Evolutionary conservation across 148 eudicot species (phyloP).

Genomic region (Linanthus parryae): DNA sequence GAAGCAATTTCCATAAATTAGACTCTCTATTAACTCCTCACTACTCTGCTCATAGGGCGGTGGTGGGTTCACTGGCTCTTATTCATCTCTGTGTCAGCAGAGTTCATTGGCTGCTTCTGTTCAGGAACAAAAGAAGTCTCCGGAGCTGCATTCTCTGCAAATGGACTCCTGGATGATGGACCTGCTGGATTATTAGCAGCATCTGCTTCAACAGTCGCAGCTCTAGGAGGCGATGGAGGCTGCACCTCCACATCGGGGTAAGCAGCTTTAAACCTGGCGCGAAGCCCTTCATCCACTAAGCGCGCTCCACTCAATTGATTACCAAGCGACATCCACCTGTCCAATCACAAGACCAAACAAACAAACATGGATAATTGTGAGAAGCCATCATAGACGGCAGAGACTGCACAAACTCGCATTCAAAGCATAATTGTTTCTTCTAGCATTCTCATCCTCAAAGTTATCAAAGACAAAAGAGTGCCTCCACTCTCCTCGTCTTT

Average conservation of each 20-base stretch:
- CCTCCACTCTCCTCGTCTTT: no score
- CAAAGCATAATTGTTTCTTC: no score
- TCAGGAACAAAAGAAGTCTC: constrained; percentile 12
- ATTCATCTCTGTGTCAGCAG: no score
- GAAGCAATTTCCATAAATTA: no score
- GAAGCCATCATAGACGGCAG: background rate
- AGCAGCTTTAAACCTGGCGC: constrained; percentile 95
- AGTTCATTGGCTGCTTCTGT: no score
- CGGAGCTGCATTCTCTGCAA: constrained; percentile 39
- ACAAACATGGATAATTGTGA: background rate
- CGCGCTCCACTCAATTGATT: constrained; percentile 77
- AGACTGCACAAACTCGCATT: background rate
- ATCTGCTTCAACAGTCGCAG: constrained; percentile 73
- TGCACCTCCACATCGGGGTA: constrained; percentile 92
- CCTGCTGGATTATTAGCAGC: constrained; percentile 3
- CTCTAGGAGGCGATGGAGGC: constrained; percentile 86
- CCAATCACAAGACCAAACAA: background rate
- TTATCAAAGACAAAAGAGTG: constrained; percentile 49
- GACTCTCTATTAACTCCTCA: no score
- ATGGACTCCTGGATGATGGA: constrained; percentile 32
- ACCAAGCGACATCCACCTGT: constrained; percentile 90
- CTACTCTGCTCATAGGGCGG: no score
- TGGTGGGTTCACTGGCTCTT: no score
- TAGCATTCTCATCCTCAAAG: background rate
- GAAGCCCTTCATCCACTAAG: constrained; percentile 78